Percentiles rank a stretch among this genome's conserved stretches.
Evolutionary conservation across 176 grass and related monocot genomes (phyloP).

Genomic region (Cenchrus purpureus): DNA sequence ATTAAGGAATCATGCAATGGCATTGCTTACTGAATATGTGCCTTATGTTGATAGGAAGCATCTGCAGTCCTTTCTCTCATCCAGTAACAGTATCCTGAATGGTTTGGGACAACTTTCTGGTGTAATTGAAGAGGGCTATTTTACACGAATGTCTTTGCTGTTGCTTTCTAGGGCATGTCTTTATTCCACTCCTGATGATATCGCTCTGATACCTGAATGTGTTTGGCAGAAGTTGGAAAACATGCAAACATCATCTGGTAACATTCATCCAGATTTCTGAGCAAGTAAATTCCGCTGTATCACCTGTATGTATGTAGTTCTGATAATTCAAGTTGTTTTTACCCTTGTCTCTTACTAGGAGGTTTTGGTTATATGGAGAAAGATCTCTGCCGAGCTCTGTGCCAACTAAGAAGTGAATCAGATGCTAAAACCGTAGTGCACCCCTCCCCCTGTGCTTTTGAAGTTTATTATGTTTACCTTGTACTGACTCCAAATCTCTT

Average conservation of each 20-base stretch:
- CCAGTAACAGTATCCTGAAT: conserved; percentile 66
- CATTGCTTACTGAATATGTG: conserved; percentile 68
- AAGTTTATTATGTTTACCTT: neutral
- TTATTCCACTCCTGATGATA: conserved; percentile 91
- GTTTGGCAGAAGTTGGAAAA: conserved; percentile 90
- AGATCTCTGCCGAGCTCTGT: conserved; percentile 72
- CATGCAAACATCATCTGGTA: conserved; percentile 78
- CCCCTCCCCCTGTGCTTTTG: conserved; percentile 1
- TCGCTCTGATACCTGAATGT: conserved; percentile 80
- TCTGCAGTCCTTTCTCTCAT: conserved; percentile 68
- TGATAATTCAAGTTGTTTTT: conserved; percentile 14
- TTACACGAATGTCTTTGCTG: conserved; percentile 79
- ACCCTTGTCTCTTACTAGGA: conserved; percentile 44
- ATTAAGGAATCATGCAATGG: conserved; percentile 79
- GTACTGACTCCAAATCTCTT: conserved; percentile 40
- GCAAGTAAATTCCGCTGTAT: conserved; percentile 1
- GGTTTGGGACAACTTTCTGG: conserved; percentile 57
- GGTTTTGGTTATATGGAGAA: conserved; percentile 83
- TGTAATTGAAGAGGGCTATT: conserved; percentile 69
- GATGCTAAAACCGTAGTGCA: conserved; percentile 66
- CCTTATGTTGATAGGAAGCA: conserved; percentile 79
- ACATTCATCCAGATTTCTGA: conserved; percentile 23
- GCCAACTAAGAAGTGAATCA: conserved; percentile 78
- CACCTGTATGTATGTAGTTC: conserved; percentile 4
- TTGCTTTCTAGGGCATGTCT: conserved; percentile 87